Conservation (phyloP, 805 yeast genomes). For the Starmerella ratchasimensis region DNA sequence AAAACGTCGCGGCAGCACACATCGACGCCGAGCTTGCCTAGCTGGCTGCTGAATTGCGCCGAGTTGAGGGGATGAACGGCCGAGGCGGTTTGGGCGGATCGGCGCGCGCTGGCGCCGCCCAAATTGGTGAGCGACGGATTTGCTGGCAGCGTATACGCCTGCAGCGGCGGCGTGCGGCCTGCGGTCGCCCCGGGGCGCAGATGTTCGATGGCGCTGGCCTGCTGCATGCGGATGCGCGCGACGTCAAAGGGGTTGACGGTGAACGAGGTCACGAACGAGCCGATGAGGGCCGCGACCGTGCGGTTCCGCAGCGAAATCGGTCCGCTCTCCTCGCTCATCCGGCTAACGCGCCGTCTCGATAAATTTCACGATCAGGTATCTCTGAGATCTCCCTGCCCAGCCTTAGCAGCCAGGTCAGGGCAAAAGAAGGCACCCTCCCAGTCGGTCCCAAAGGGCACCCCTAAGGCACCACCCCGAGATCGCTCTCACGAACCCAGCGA, state of each 20-base stretch:
- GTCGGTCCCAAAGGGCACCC: neutral
- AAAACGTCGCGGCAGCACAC: constrained; percentile 31
- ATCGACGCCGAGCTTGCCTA: constrained; percentile 27
- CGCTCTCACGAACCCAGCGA: neutral
- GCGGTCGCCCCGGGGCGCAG: neutral
- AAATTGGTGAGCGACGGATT: neutral
- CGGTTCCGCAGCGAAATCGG: constrained; percentile 9
- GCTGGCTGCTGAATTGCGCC: neutral
- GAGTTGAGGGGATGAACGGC: neutral
- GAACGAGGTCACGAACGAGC: constrained; percentile 31
- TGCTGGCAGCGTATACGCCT: neutral
- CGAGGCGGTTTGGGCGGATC: neutral
- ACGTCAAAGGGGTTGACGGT: constrained; percentile 33
- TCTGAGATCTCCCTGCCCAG: too few species aligned
- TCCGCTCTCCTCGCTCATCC: too few species aligned
- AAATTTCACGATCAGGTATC: too few species aligned
- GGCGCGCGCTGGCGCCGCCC: neutral
- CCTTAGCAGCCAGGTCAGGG: neutral
- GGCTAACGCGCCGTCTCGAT: too few species aligned
- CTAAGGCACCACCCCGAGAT: neutral
- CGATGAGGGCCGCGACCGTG: constrained; percentile 31
- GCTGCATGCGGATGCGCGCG: constrained; percentile 32
- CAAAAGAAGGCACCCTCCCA: neutral
- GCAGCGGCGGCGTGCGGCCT: too few species aligned
- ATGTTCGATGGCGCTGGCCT: constrained; percentile 22